Percentiles rank a stretch among this genome's conserved stretches.
Conservation (phyloP, 345 rosid species). For the Rhizophora apiculata region DNA sequence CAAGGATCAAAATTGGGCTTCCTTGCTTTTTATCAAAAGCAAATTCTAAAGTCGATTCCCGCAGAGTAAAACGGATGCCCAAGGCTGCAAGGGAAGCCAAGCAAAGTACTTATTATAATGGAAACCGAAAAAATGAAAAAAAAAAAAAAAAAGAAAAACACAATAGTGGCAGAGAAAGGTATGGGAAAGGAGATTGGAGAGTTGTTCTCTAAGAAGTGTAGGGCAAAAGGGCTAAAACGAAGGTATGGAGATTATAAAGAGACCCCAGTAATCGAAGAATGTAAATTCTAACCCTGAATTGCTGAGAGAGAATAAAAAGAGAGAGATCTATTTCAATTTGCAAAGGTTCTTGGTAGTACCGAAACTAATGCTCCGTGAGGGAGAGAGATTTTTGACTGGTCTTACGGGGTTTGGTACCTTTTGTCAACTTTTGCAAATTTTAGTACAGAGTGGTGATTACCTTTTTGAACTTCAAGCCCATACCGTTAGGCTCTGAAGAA, state of each 20-base stretch:
- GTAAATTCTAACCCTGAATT: conserved; percentile 25
- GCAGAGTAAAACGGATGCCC: not conserved
- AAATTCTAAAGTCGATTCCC: too few relatives aligned
- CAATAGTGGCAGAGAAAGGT: not conserved
- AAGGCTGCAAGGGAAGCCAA: not conserved
- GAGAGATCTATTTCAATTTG: conserved; percentile 23
- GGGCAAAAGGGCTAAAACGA: not conserved
- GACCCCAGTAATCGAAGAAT: conserved; percentile 4
- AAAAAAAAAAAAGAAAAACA: not conserved
- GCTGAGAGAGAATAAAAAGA: conserved; percentile 24
- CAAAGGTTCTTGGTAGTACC: not conserved
- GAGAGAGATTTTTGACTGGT: not conserved
- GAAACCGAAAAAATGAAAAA: not conserved
- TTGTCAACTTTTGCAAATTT: conserved; percentile 7
- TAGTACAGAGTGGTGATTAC: not conserved
- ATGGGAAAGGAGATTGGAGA: not conserved
- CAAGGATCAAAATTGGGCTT: not conserved
- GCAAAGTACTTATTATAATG: not conserved
- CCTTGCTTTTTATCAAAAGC: not conserved
- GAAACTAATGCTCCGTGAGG: not conserved
- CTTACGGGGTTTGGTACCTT: not conserved
- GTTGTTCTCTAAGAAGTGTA: not conserved
- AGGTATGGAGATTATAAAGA: conserved; percentile 18
- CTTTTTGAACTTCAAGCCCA: not conserved
- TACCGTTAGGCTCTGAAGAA: too few relatives aligned